A percentile compares a stretch with the other conserved stretches of the same genome.
These are phyloP conservation scores for Trametes meyenii DNA, from an alignment of 768 basidiomycete species.

Conservation along the genomic window DNA sequence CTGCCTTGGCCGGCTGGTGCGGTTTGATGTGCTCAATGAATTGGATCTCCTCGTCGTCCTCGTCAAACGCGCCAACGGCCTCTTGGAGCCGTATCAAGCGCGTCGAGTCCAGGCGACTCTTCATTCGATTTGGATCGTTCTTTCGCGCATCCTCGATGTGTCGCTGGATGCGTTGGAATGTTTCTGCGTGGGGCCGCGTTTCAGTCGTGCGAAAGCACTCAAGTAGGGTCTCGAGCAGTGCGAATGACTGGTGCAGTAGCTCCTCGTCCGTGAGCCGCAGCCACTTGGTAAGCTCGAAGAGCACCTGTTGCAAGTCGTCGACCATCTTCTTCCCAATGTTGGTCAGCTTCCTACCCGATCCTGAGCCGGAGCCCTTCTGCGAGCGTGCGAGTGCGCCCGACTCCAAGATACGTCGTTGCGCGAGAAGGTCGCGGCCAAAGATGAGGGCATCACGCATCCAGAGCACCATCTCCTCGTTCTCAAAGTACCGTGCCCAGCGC, in stretches of 20 bases:
- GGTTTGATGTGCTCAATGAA: conserved; percentile 45
- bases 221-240: conserved; percentile 78
- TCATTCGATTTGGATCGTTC: conserved; percentile 45
- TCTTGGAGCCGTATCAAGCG: conserved; percentile 70
- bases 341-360: conserved; percentile 48
- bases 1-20: conserved; percentile 4
- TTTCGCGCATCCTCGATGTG: conserved; percentile 63
- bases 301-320: conserved; percentile 71
- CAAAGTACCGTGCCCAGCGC: conserved; percentile 79
- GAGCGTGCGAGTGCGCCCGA: conserved; percentile 51
- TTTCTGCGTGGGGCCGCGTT: conserved; percentile 55
- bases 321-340: conserved; percentile 74
- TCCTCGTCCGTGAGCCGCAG: conserved; percentile 92
- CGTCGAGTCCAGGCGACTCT: conserved; percentile 57
- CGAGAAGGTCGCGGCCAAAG: conserved; percentile 85
- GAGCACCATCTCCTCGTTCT: conserved; percentile 81
- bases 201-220: conserved; percentile 70
- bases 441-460: conserved; percentile 99
- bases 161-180: conserved; percentile 67
- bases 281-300: conserved; percentile 84
- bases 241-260: conserved; percentile 85
- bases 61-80: conserved; percentile 62
- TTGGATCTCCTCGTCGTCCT: conserved; percentile 63
- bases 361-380: conserved; percentile 30
- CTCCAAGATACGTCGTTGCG: conserved; percentile 80